Conservation (phyloP, 129 eudicot species). For the Pseudognaphalium luteoalbum region DNA sequence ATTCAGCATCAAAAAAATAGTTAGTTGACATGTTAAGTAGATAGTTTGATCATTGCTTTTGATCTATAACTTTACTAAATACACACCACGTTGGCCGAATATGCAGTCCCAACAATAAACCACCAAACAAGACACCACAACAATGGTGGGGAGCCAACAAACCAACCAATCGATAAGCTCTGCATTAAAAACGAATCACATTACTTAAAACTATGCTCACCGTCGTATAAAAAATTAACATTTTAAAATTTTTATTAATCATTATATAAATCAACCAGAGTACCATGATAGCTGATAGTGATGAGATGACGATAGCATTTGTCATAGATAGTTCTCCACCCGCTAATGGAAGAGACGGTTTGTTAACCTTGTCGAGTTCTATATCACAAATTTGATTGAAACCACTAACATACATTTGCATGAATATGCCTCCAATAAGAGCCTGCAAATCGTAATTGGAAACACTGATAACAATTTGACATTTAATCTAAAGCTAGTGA, state of each 20-base stretch:
- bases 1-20: background rate
- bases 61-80: background rate
- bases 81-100: conserved; percentile 36
- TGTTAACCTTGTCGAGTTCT: conserved; percentile 40
- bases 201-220: background rate
- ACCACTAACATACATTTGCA: conserved; percentile 37
- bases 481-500: background rate
- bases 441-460: conserved; percentile 21
- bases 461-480: background rate
- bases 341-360: conserved; percentile 32
- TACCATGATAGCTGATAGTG: conserved; percentile 32
- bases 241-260: background rate
- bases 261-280: background rate
- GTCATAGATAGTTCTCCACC: conserved; percentile 31
- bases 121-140: conserved; percentile 28
- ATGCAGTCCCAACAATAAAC: conserved; percentile 33
- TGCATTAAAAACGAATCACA: background rate
- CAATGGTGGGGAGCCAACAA: conserved; percentile 25
- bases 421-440: conserved; percentile 32
- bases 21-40: background rate
- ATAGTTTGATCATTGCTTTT: background rate
- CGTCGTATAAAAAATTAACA: background rate
- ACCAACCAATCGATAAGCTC: conserved; percentile 21
- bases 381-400: conserved; percentile 34
- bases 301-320: conserved; percentile 19